A percentile compares a stretch with the other conserved stretches of the same genome.
Evolutionary conservation across 2,329 filamentous ascomycete species (phyloP).

Genomic region (Sporothrix phasma): DNA sequence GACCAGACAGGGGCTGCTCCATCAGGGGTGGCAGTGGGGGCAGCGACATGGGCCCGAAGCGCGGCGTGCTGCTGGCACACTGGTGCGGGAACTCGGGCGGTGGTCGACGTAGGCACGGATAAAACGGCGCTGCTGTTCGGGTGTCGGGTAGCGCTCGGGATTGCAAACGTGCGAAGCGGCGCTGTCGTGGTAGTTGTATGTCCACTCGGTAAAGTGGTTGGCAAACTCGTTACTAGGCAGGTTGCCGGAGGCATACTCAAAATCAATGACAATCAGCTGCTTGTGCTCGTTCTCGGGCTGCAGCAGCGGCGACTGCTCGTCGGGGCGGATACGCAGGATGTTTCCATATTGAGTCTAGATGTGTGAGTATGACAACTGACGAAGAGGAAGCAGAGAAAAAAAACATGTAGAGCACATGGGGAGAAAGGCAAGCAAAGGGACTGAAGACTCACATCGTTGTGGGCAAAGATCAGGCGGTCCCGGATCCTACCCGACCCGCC

Average conservation of each 20-base stretch:
- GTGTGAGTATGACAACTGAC: background rate
- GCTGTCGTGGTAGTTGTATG: conserved; percentile 88
- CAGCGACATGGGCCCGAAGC: conserved; percentile 15
- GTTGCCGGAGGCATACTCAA: conserved; percentile 92
- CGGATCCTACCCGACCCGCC: conserved; percentile 57
- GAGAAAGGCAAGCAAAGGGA: background rate
- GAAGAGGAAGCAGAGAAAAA: background rate
- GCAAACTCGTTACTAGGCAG: conserved; percentile 81
- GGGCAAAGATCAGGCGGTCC: conserved; percentile 79
- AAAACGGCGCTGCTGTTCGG: conserved; percentile 75
- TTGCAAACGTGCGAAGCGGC: conserved; percentile 57
- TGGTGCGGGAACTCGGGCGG: conserved; percentile 52
- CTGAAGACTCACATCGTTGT: conserved; percentile 78
- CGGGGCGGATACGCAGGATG: conserved; percentile 63
- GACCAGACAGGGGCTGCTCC: conserved; percentile 28
- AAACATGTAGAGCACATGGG: background rate
- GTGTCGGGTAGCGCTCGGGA: conserved; percentile 59
- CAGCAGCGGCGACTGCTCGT: conserved; percentile 74
- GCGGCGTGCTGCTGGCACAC: conserved; percentile 15
- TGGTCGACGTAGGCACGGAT: conserved; percentile 81
- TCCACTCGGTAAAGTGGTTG: conserved; percentile 98
- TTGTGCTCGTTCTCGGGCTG: conserved; percentile 90
- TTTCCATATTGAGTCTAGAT: conserved; percentile 92
- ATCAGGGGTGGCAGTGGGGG: background rate
- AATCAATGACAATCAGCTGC: conserved; percentile 93